Conservation (phyloP, 352 stramenopile genomes). For the Bremia lactucae region DNA sequence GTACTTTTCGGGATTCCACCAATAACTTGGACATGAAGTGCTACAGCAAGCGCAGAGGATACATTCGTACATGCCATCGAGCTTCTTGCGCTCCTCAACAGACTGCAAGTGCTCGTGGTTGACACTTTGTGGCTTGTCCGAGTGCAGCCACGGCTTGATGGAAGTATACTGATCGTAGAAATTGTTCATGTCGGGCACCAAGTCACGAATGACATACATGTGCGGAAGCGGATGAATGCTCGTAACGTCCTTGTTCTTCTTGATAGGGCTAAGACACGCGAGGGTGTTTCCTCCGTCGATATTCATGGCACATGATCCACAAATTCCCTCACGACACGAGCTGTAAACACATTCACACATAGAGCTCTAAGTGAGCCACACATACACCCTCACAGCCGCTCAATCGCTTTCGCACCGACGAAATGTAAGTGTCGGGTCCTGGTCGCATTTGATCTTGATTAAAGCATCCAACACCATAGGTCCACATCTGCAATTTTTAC, state of each 20-base stretch:
- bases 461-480: slow-evolving; percentile 98
- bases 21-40: slow-evolving; percentile 98
- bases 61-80: slow-evolving; percentile 99
- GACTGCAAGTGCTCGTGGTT: slow-evolving; percentile 79
- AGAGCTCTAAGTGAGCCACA: not conserved
- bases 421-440: slow-evolving; percentile 97
- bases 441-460: slow-evolving; percentile 99
- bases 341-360: slow-evolving; percentile 18
- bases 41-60: slow-evolving; percentile 98
- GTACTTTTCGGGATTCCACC: slow-evolving; percentile 96
- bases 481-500: slow-evolving; percentile 63
- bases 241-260: slow-evolving; percentile 84
- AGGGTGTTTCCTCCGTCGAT: slow-evolving; percentile 98
- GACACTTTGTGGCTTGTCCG: slow-evolving; percentile 65
- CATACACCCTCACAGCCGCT: not conserved
- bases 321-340: slow-evolving; percentile 98
- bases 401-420: slow-evolving; percentile 42
- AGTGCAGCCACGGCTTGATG: slow-evolving; percentile 99
- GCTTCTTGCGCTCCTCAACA: slow-evolving; percentile 95
- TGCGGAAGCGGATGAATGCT: slow-evolving; percentile 98
- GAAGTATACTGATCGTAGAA: slow-evolving; percentile 96
- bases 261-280: slow-evolving; percentile 95
- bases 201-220: slow-evolving; percentile 99
- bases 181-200: slow-evolving; percentile 98
- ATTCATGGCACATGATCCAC: slow-evolving; percentile 99